Base-by-base conservation (phyloP, 208 protist genomes). In the Leishmania turanica region DNA sequence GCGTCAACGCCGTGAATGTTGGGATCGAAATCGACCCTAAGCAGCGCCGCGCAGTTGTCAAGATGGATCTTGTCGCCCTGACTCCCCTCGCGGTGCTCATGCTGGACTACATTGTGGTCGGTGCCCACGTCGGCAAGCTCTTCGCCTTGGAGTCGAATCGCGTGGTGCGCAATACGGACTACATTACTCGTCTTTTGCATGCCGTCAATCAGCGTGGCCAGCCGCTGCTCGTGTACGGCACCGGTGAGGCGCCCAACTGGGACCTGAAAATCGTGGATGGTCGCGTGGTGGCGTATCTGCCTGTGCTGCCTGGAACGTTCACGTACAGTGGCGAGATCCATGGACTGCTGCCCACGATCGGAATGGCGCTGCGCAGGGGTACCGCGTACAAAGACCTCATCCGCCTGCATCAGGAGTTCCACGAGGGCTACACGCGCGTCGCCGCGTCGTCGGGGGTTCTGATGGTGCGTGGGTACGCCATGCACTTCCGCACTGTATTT, bases 401-500 rank as follows among this genome's bases (percentile, higher is more conserved):
- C 13, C 91, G 92, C 8, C 88, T 98, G 64, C 96, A 98, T 84
- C 96, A 98, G 71, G 73, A 91, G 86, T 96, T 96, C 78, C 77
- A 89, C 64, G 82, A 90, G 64, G 92, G 90, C 65, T 70, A 92
- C 75, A 95, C 92, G 42, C 89, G 94, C 62, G 75, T 97, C 31
- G 91, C 85, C 17, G 64, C 80, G 66, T 82, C 89, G 15, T 86
- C 78, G 0, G 87, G 87, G 9, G 79, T 93, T 62, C 81, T 98
- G 53, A 97, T 98, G 87, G 95, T 98, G 42, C 92, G 94, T 74
- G 87, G 94, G 34, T 92, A 95, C 79, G 85, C 93, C 5, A 92
- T 98, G 91, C 91, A 96, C 76, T 89, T 98, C 70, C 90, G 96
- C 37, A 96, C 93, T 24, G 80, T 98, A 27, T 98, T 97, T 88